Evolutionary conservation across 2,329 filamentous ascomycete species (phyloP).

Genomic region (Scolecobasidium constrictum): DNA sequence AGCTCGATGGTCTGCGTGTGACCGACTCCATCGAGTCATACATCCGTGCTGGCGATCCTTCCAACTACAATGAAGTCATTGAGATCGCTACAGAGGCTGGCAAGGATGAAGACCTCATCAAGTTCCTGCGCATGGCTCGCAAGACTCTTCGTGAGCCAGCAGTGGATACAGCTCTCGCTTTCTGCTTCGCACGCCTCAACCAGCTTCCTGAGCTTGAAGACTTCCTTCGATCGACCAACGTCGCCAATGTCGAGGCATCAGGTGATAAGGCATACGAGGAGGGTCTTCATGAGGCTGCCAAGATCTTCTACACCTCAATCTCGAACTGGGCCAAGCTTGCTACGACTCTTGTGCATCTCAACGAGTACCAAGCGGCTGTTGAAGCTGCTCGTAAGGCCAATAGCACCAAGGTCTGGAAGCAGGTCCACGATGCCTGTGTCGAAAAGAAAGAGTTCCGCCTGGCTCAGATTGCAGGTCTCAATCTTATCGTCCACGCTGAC

Average conservation of each 20-base stretch:
- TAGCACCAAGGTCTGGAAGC: slow-evolving; percentile 98
- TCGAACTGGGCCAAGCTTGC: slow-evolving; percentile 99
- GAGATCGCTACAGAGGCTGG: slow-evolving; percentile 90
- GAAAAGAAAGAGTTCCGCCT: slow-evolving; percentile 98
- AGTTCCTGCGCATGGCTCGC: slow-evolving; percentile 91
- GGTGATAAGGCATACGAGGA: slow-evolving; percentile 97
- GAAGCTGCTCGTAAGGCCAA: slow-evolving; percentile 98
- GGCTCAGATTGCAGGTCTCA: slow-evolving; percentile 96
- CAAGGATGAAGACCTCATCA: slow-evolving; percentile 96
- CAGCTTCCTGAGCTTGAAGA: slow-evolving; percentile 91
- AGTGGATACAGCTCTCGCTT: slow-evolving; percentile 88
- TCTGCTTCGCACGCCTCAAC: slow-evolving; percentile 84
- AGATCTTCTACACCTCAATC: slow-evolving; percentile 97
- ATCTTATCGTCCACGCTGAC: slow-evolving; percentile 94
- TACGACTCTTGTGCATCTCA: slow-evolving; percentile 92
- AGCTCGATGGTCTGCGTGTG: slow-evolving; percentile 89
- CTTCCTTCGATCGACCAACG: slow-evolving; percentile 85
- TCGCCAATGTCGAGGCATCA: slow-evolving; percentile 90
- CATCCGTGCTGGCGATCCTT: slow-evolving; percentile 85
- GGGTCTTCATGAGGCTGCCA: slow-evolving; percentile 87
- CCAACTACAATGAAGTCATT: slow-evolving; percentile 91
- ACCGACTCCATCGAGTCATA: slow-evolving; percentile 93
- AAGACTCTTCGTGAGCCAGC: slow-evolving; percentile 91
- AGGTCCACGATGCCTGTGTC: slow-evolving; percentile 93
- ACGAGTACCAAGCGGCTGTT: slow-evolving; percentile 93